phyloP scores from a whole-genome alignment of 2,329 filamentous ascomycete genomes.

The Pseudogymnoascus sp. region DNA sequence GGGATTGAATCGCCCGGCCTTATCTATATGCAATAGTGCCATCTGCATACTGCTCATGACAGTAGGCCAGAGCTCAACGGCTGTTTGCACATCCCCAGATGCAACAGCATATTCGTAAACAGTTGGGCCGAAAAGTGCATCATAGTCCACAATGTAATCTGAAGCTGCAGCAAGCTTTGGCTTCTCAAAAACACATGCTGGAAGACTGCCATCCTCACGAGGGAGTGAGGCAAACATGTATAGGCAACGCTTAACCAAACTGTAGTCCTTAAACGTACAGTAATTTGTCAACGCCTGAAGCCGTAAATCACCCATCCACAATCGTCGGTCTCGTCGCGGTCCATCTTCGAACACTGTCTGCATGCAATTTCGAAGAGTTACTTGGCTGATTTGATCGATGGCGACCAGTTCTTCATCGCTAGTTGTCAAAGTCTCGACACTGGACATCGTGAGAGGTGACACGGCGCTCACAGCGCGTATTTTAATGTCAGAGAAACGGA shows the following conservation, averaged over 20 bases:
- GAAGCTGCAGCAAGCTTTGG: constrained; percentile 26
- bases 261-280: constrained; percentile 30
- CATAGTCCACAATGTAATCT: constrained; percentile 34
- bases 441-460: constrained; percentile 16
- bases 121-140: constrained; percentile 30
- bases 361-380: constrained; percentile 34
- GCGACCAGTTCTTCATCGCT: constrained; percentile 20
- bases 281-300: constrained; percentile 34
- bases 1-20: constrained; percentile 20
- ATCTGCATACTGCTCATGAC: constrained; percentile 27
- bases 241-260: constrained; percentile 31
- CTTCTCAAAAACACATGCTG: constrained; percentile 32
- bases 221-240: constrained; percentile 31
- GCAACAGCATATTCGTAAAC: constrained; percentile 30
- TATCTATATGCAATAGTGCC: constrained; percentile 23
- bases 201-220: constrained; percentile 29
- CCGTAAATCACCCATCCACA: constrained; percentile 33
- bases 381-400: constrained; percentile 28
- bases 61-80: constrained; percentile 28
- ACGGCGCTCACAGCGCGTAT: constrained; percentile 28
- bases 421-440: constrained; percentile 12
- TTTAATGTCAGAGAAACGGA: constrained; percentile 26
- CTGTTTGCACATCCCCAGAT: constrained; percentile 27
- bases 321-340: constrained; percentile 31
- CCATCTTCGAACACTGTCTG: constrained; percentile 35